Evolutionary conservation across 805 yeast species (phyloP).

Genomic region (Sugiyamaella qingdaonensis): DNA sequence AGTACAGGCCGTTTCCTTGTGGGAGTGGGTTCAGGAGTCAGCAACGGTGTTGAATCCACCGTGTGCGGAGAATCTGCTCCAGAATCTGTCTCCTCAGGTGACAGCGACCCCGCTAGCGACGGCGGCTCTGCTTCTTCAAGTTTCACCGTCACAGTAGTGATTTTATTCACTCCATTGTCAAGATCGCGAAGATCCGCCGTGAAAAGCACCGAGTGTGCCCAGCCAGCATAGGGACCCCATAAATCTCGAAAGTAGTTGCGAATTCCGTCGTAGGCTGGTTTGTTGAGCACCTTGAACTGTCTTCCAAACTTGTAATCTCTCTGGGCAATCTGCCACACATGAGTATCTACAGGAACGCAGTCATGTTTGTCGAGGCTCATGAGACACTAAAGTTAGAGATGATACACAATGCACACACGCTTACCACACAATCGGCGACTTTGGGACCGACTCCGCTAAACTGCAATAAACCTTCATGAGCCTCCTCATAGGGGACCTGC

Average conservation of each 20-base stretch:
- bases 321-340: conserved; percentile 83
- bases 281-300: conserved; percentile 44
- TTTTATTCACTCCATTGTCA: conserved; percentile 17
- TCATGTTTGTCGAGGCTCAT: conserved; percentile 87
- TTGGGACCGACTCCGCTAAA: conserved; percentile 94
- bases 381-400: conserved; percentile 41
- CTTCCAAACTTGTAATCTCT: conserved; percentile 65
- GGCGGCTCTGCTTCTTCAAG: background rate
- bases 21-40: background rate
- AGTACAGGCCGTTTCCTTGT: background rate
- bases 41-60: background rate
- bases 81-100: background rate
- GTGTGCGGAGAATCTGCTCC: background rate
- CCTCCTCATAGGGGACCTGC: conserved; percentile 43
- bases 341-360: conserved; percentile 93
- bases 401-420: background rate
- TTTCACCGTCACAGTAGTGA: background rate
- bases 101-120: background rate
- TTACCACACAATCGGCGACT: conserved; percentile 86
- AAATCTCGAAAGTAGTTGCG: conserved; percentile 54
- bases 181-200: conserved; percentile 61
- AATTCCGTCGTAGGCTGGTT: conserved; percentile 51
- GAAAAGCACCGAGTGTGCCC: conserved; percentile 96
- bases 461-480: conserved; percentile 55
- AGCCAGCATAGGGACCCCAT: conserved; percentile 94